Base-by-base conservation (phyloP, 2,329 filamentous ascomycete species). In the Cladosporium sp. region DNA sequence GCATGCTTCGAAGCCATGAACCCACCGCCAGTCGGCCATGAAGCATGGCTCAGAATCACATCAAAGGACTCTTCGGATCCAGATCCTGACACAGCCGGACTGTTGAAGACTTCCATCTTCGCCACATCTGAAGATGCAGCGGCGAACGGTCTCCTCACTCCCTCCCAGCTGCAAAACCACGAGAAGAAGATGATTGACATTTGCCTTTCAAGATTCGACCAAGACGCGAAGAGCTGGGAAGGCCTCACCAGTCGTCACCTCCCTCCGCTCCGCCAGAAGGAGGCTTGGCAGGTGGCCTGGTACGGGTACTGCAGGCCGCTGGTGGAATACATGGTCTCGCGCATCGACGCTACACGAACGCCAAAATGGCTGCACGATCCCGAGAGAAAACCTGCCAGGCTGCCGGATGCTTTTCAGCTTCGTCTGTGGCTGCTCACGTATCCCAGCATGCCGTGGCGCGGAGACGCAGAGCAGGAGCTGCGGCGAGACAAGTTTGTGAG, bases 361-460 rank as follows among this genome's bases (percentile, higher is more conserved):
- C 36, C 49, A 22, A 43, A 58, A 19, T 65, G 63, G 61, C 61
- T 64, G 50, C 34, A 36, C 4, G 39, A 63, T 49, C 45, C 50
- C 1, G 8, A 51, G 15, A 62, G 64, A 4, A 28, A 22, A 12
- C 65, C 65, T 5, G 28, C 42, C 5, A 43, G 64, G 9, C 55
- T 67, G 1, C 66, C 65, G 1, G 55, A 60, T 19, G 67, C 67
- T 0, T 72, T 69, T 49, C 4, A 17, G 1, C 61, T 68, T 45
- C 64, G 63, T 0, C 64, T 74, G 6, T 63, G 64, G 56, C 60
- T 74, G 2, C 60, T 73, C 5, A 59, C 66, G 6, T 70, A 66
- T 36, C 65, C 69, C 1, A 42, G 52, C 30, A 51, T 38, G 8
- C 45, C 49, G 5, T 43, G 37, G 39, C 43, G 22, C 1, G 37